Percentiles rank a stretch among this genome's conserved stretches.
phyloP scores from a whole-genome alignment of 495 filamentous ascomycete species.

The Cryomyces antarcticus region DNA sequence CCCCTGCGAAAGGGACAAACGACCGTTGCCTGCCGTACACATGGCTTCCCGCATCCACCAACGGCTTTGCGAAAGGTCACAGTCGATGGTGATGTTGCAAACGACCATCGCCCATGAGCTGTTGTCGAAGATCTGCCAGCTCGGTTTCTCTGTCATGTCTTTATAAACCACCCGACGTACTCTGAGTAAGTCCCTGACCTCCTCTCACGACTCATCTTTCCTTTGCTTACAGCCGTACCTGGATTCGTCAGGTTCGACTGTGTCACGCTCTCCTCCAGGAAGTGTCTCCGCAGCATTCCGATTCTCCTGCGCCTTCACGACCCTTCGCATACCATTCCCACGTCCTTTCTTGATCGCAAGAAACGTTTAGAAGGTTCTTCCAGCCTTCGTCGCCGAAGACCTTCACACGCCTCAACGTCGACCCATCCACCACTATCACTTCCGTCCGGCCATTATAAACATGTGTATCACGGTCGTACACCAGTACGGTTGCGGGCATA shows the following conservation, averaged over 20 bases:
- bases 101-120: constrained; percentile 12
- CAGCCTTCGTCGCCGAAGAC: not conserved
- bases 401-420: constrained; percentile 1
- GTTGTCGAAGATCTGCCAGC: constrained; percentile 2
- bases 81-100: constrained; percentile 15
- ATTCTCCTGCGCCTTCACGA: not conserved
- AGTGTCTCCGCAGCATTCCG: not conserved
- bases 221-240: constrained; percentile 2
- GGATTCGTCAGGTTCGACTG: not conserved
- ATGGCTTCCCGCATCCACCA: constrained; percentile 10
- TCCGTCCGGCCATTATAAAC: not conserved
- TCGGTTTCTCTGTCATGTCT: constrained; percentile 8
- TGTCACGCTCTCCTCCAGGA: not conserved
- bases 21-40: constrained; percentile 6
- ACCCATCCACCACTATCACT: not conserved
- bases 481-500: constrained; percentile 16
- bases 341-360: not conserved
- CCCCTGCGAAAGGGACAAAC: not conserved
- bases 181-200: not conserved
- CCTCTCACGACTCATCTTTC: constrained; percentile 6
- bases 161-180: constrained; percentile 6
- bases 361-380: not conserved
- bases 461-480: constrained; percentile 21
- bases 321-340: not conserved
- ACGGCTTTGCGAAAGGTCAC: not conserved